phyloP scores from a whole-genome alignment of 2,329 filamentous ascomycete species.

The Colletotrichum karsti region DNA sequence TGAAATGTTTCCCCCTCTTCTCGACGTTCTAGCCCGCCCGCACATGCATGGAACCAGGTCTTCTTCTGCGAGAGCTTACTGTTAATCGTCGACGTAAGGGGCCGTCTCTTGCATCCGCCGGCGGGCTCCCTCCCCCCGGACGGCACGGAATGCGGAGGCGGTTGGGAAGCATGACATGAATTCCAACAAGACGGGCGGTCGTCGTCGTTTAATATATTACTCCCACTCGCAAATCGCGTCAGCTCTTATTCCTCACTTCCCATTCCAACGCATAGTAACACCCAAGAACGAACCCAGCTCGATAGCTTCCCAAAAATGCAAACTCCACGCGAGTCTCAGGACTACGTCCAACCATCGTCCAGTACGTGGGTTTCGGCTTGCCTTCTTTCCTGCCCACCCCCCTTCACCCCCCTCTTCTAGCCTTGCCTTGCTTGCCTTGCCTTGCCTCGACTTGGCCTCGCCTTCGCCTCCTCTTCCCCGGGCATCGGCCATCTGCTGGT shows the following conservation, averaged over 20 bases:
- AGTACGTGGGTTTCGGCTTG: constrained; percentile 24
- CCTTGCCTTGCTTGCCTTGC: not conserved
- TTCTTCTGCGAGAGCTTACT: not conserved
- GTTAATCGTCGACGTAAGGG: constrained; percentile 1
- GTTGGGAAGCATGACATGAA: not conserved
- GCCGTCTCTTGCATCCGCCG: not conserved
- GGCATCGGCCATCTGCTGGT: not conserved
- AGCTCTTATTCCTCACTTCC: not conserved
- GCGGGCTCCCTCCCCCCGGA: constrained; percentile 7
- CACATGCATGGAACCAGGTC: constrained; percentile 1
- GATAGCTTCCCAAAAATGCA: constrained; percentile 24
- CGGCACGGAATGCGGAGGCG: not conserved
- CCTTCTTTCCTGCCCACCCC: constrained; percentile 8
- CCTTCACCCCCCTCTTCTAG: not conserved
- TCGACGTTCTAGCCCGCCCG: constrained; percentile 11
- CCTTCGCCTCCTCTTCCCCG: not conserved
- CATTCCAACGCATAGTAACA: not conserved
- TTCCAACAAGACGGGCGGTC: not conserved
- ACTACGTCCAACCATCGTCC: constrained; percentile 20
- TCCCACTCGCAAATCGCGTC: constrained; percentile 11
- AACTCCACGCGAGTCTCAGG: constrained; percentile 26
- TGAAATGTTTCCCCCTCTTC: constrained; percentile 2
- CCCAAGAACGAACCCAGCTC: constrained; percentile 11
- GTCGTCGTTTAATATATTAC: constrained; percentile 9
- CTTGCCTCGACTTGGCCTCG: constrained; percentile 11